A percentile compares a stretch with the other conserved stretches of the same genome.
These are phyloP conservation scores for Fusarium falciforme DNA, from an alignment of 2,329 filamentous ascomycete species.

Conservation along the genomic window DNA sequence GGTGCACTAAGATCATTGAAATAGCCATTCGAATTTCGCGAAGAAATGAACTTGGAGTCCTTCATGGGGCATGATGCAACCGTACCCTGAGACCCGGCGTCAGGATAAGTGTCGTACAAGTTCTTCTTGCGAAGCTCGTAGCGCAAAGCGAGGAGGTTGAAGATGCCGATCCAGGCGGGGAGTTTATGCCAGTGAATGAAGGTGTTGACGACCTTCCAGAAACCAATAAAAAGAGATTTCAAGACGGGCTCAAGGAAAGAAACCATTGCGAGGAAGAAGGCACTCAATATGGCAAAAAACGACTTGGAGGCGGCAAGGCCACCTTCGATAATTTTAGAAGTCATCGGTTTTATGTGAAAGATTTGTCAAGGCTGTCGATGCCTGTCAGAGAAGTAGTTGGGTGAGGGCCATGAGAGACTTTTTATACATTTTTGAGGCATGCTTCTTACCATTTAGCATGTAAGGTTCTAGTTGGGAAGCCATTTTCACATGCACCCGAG, in stretches of 20 bases:
- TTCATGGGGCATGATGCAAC: constrained; percentile 6
- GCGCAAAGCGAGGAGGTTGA: constrained; percentile 25
- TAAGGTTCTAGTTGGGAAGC: background rate
- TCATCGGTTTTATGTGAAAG: background rate
- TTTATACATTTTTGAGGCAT: background rate
- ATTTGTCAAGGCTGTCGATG: background rate
- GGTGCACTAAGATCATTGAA: constrained; percentile 19
- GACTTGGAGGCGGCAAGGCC: background rate
- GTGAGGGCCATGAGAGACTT: background rate
- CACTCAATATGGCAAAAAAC: background rate
- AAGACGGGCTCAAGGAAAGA: background rate
- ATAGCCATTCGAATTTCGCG: constrained; percentile 7
- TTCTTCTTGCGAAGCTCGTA: constrained; percentile 29
- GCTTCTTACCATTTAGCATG: background rate
- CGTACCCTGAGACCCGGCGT: constrained; percentile 8
- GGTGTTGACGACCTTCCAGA: constrained; percentile 14
- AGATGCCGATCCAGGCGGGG: constrained; percentile 20
- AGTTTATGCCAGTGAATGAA: constrained; percentile 27
- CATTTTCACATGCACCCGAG: background rate
- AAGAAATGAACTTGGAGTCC: constrained; percentile 19
- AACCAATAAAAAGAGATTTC: constrained; percentile 14
- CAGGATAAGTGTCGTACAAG: constrained; percentile 20
- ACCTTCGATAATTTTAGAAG: background rate
- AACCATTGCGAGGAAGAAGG: background rate
- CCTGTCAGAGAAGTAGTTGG: background rate